Base-by-base conservation (phyloP, 371 early-diverging fungal species). In the Gilbertella persicaria region DNA sequence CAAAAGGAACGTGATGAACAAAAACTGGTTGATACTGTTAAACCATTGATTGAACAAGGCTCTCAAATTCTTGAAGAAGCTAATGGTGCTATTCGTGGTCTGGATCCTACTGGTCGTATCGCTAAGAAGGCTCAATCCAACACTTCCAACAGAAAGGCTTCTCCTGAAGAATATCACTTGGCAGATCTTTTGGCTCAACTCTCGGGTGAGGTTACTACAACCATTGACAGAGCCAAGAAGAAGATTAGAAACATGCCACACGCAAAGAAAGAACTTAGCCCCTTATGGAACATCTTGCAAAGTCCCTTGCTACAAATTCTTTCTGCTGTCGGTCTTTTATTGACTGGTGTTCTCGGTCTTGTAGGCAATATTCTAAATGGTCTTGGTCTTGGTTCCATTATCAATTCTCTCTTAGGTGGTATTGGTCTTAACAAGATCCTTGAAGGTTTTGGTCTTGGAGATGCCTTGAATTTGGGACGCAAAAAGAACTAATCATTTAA, bases 201-300 rank as follows among this genome's bases (percentile, higher is more conserved):
- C 16, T 43, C 67, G 28, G 67, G 67, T 6, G 68, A 68, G 41
- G 62, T 68, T 5, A 39, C 53, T 23, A 53, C 53, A 3, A 64
- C 68, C 2, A 68, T 68, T 37, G 68, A 68, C 17, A 57, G 45
- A n/a, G 64, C 68, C 19, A 68, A 64, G 52, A 68, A 68, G 46
- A 64, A 64, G 57, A 17, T 68, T 10, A 56, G 55, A 29, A 53
- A 45, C 41, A 64, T 68, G 65, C 68, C 68, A 17, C 50, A 64
- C 38, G 68, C 68, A 13, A 55, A 68, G 40, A 55, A 58, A 39
- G 52, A 48, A 13, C 55, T 68, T n/a, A 60, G 53, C 28, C 68
- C 68, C 14, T 39, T 68, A 4, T 61, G 64, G 64, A 58, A 55
- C 26, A 53, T 64, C 16, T 52, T 68, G 23, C 61, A 60, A 42